Percentiles rank a stretch among this genome's conserved stretches.
Conservation (phyloP, 768 basidiomycete species). For the Lanmaoa rubissima region DNA sequence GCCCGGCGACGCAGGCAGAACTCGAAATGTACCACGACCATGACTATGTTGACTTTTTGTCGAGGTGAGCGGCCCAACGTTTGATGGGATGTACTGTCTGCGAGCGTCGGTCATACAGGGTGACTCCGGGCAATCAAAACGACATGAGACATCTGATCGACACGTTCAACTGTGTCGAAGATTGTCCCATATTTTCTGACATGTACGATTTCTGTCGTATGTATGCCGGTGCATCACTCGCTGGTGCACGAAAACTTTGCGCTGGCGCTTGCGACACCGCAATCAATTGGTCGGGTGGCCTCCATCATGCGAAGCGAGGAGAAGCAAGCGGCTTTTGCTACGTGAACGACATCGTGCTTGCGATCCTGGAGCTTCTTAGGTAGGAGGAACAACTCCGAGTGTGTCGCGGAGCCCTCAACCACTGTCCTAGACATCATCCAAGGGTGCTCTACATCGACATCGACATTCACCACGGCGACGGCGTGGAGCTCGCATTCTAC, state of each 20-base stretch:
- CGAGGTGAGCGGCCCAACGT: conserved; percentile 51
- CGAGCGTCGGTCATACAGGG: not conserved
- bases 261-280: conserved; percentile 91
- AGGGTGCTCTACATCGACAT: conserved; percentile 98
- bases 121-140: conserved; percentile 66
- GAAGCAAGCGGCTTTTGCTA: conserved; percentile 99
- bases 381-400: conserved; percentile 28
- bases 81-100: not conserved
- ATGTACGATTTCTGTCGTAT: conserved; percentile 93
- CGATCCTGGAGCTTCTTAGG: conserved; percentile 90
- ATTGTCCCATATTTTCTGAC: conserved; percentile 94
- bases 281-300: conserved; percentile 97
- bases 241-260: conserved; percentile 85
- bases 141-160: conserved; percentile 78
- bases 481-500: conserved; percentile 97
- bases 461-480: conserved; percentile 98
- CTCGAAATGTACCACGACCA: conserved; percentile 89
- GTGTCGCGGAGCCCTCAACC: not conserved
- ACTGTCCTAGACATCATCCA: conserved; percentile 70
- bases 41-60: conserved; percentile 96
- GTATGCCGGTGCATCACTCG: conserved; percentile 91
- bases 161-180: conserved; percentile 92
- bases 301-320: conserved; percentile 97
- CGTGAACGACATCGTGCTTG: conserved; percentile 94
- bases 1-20: conserved; percentile 85